Evolutionary conservation across 2,329 filamentous ascomycete genomes (phyloP).

Genomic region (Acrocalymma vagum): DNA sequence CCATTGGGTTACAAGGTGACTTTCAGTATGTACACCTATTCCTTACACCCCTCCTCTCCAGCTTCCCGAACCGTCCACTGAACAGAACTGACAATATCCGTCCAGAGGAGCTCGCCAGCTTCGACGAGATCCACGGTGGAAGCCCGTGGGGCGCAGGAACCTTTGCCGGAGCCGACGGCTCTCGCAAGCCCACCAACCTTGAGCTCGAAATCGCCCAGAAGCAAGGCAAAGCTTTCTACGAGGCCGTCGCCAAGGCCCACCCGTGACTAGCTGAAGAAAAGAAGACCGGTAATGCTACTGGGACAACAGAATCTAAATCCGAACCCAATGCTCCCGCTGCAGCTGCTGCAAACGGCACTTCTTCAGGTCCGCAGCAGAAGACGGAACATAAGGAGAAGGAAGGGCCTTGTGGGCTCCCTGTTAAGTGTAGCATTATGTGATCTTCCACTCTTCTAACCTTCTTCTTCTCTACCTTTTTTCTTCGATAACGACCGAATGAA

Average conservation of each 20-base stretch:
- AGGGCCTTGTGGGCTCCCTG: constrained; percentile 79
- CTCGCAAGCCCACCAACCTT: constrained; percentile 76
- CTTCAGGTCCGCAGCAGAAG: constrained; percentile 36
- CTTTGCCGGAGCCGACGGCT: constrained; percentile 81
- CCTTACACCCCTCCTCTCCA: not conserved
- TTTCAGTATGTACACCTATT: constrained; percentile 58
- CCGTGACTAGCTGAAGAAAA: constrained; percentile 77
- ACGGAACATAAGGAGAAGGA: constrained; percentile 61
- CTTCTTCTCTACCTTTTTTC: not conserved
- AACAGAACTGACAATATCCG: constrained; percentile 3
- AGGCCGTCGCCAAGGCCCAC: constrained; percentile 74
- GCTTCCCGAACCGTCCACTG: not conserved
- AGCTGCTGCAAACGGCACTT: constrained; percentile 30
- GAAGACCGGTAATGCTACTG: constrained; percentile 11
- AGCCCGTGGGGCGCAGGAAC: constrained; percentile 94
- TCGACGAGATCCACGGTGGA: constrained; percentile 85
- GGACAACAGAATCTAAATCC: constrained; percentile 6
- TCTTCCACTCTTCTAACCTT: not conserved
- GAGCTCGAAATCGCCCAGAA: constrained; percentile 82
- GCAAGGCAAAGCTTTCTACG: constrained; percentile 88
- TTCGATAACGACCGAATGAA: too few relatives aligned
- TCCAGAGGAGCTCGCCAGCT: constrained; percentile 67
- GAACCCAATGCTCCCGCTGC: constrained; percentile 25
- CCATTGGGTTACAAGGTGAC: constrained; percentile 89
- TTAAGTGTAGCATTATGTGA: constrained; percentile 75